Evolutionary conservation across 31 red algal species (phyloP), one percentile per base, ranked within the genome.

Genomic region (Asparagopsis taxiformis): DNA sequence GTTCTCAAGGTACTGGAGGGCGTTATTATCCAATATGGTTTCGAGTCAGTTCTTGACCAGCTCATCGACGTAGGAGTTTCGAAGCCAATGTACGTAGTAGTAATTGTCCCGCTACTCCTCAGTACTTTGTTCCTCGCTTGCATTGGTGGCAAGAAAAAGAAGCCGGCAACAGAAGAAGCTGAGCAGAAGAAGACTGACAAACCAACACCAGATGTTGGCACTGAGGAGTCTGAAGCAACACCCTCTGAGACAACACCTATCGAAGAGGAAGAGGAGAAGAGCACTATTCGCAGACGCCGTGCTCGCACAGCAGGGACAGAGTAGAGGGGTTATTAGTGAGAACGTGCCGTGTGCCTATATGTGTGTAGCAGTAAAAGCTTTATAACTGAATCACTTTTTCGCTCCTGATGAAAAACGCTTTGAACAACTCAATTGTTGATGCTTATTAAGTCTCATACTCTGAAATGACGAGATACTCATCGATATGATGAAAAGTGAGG

Each of bases 41-140:
- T 65, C 2, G 90, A 87, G 44, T 65, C 80, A 0, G 77, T 86
- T 28, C 51, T 93, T 43, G 75, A 93, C 43, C 85, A 80, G 74
- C 50, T 93, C 26, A 69, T 93, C n/a, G 75, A 74, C 25, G 21
- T 62, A 7, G 90, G 90, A n/a, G 66, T 93, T 38, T 61, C 70
- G 23, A 93, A 76, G 41, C 90, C 90, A 0, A 85, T 93, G 68
- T 48, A 79, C 21, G 50, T 93, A 4, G 77, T 77, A 17, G 75
- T 78, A 0, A 20, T 54, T 16, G 34, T 75, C 23, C 90, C 90
- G 3, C 64, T 87, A 4, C 20, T 68, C 6, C 8, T 93, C 37
- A 74, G 79, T 20, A 13, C 82, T 16, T 1, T 93, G 25, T 34
- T 93, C 22, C 39, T 85, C 24, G 52, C 55, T 2, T 19, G 71